These are phyloP conservation scores for Tieghemostelium lacteum DNA, from an alignment of 78 protist species.

Conservation along the genomic window DNA sequence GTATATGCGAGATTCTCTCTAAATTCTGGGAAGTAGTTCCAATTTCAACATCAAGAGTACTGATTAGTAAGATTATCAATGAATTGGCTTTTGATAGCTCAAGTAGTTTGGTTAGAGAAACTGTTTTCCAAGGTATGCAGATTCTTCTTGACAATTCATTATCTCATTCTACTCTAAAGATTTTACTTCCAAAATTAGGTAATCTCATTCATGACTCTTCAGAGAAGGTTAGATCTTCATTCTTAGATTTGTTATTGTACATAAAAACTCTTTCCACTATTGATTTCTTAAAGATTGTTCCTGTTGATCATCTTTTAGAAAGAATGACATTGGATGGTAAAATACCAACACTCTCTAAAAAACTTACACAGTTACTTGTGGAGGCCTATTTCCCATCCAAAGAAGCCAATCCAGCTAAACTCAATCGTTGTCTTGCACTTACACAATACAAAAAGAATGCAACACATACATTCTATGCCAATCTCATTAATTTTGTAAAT, in stretches of 20 bases:
- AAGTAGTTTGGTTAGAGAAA: constrained; percentile 36
- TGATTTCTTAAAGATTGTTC: constrained; percentile 60
- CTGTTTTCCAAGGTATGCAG: constrained; percentile 62
- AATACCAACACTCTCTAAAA: constrained; percentile 24
- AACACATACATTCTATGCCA: constrained; percentile 43
- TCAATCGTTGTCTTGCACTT: constrained; percentile 46
- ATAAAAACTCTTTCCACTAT: constrained; percentile 58
- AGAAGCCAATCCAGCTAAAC: not conserved
- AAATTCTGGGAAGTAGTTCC: constrained; percentile 87
- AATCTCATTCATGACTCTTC: constrained; percentile 72
- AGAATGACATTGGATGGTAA: constrained; percentile 44
- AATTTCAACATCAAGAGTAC: not conserved
- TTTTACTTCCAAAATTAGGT: constrained; percentile 51
- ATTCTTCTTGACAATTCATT: constrained; percentile 43
- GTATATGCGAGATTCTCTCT: constrained; percentile 33
- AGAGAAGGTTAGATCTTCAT: constrained; percentile 72
- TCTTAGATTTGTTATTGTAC: constrained; percentile 59
- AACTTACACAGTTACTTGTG: constrained; percentile 39
- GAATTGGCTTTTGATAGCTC: constrained; percentile 78
- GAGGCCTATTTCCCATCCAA: constrained; percentile 56
- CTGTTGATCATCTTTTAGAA: constrained; percentile 41
- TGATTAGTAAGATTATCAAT: constrained; percentile 32
- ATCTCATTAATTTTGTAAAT: constrained; percentile 31
- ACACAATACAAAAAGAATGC: constrained; percentile 27
- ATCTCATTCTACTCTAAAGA: constrained; percentile 47